Base-by-base conservation (phyloP, 148 eudicot genomes). In the Heliosperma pusillum region DNA sequence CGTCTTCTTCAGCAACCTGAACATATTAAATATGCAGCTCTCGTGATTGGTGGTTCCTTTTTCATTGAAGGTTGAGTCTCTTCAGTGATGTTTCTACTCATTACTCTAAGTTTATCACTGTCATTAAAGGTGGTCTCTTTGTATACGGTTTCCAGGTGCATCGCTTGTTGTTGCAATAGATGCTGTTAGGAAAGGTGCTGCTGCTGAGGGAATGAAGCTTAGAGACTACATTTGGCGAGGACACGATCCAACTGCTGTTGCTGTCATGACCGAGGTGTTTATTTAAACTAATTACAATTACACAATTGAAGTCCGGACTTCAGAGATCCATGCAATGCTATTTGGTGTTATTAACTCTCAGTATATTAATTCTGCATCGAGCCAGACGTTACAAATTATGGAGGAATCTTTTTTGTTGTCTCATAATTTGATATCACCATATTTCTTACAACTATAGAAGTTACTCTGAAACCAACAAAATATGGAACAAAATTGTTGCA, bases 151-250 rank as follows among this genome's bases (percentile, higher is more conserved):
- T 85, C 59, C 83, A 95, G 99, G 99, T 80, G 94, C 87, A 56
- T 95, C 99, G 70, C 94, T 95, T 67, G 26, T 87, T 85, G 99
- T 95, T 83, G 99, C 97, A 40, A 83, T 92, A 47, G 83, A 90
- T 86, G 96, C 99, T 85, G 99, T 92, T 65, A 89, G 87, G 81
- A 95, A 95, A 89, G 96, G 96, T 73, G 99, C 99, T 66, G 96
- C 96, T 70, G 89, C 97, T 13, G 99, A 95, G 85, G 99, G 97
- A 76, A 90, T 95, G 97, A 95, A 66, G 50, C 88, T 95, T 73
- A 88, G 89, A 82, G 97, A 95, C 75, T 95, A 92, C 76, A 89
- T 95, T 36, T 95, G 99, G 99, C 94, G 97, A 77, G 99, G 99
- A 65, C 99, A 95, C 79, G 99, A 95, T 82, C 99, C 99, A 52